phyloP scores from a whole-genome alignment of 2,329 filamentous ascomycete genomes.

The Hymenoscyphus fraxineus region DNA sequence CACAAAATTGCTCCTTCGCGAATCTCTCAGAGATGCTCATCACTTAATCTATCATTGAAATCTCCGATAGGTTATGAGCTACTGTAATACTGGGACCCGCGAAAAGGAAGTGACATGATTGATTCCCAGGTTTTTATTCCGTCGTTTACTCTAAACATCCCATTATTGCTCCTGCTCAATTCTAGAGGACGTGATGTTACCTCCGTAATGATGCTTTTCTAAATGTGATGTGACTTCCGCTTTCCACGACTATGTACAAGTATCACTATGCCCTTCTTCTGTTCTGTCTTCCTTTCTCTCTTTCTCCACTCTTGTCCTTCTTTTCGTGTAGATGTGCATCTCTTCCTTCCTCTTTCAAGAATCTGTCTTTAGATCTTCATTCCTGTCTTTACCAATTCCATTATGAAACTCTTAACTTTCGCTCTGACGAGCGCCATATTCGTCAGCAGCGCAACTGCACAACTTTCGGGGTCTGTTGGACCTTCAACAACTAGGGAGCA shows the following conservation, averaged over 20 bases:
- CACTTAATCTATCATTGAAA: not conserved
- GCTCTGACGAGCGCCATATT: constrained; percentile 12
- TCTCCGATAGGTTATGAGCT: not conserved
- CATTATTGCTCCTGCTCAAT: not conserved
- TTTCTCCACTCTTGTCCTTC: not conserved
- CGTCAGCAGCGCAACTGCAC: constrained; percentile 16
- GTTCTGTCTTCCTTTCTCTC: not conserved
- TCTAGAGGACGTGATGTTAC: not conserved
- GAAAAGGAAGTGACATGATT: not conserved
- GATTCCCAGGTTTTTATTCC: not conserved
- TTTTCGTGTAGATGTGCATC: not conserved
- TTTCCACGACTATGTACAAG: not conserved
- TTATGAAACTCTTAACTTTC: constrained; percentile 18
- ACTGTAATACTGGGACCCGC: not conserved
- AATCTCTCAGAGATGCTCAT: not conserved
- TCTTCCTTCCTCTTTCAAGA: not conserved
- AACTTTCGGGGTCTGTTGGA: constrained; percentile 28
- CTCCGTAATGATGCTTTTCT: not conserved
- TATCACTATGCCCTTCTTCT: not conserved
- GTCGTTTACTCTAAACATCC: not conserved
- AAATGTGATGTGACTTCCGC: not conserved
- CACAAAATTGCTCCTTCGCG: not conserved
- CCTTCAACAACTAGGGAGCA: constrained; percentile 26
- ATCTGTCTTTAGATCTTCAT: not conserved
- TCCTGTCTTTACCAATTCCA: not conserved